Percentiles rank a stretch among this genome's conserved stretches.
Conservation (phyloP, 1,139 yeast genomes). For the Magnusiomyces tetraspermus region DNA sequence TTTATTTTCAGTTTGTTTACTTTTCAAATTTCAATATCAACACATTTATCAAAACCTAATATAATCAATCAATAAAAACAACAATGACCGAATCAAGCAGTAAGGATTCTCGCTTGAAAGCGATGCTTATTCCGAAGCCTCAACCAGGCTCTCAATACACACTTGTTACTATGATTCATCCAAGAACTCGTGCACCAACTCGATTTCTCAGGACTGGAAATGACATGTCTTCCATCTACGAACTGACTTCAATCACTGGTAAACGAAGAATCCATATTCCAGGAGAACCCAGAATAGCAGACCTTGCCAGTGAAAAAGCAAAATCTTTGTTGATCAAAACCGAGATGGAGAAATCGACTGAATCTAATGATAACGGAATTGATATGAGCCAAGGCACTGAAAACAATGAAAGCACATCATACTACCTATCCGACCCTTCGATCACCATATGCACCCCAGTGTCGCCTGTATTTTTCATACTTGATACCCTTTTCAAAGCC, state of each 20-base stretch:
- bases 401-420: slow-evolving; percentile 3
- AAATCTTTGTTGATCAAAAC: slow-evolving; percentile 3
- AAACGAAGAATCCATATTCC: not conserved
- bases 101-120: no score
- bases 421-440: slow-evolving; percentile 20
- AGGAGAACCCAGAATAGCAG: slow-evolving; percentile 6
- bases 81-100: not conserved
- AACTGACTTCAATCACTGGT: slow-evolving; percentile 9
- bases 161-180: slow-evolving; percentile 6
- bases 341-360: not conserved
- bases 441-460: slow-evolving; percentile 29
- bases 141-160: not conserved
- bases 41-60: no score
- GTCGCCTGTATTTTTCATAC: slow-evolving; percentile 26
- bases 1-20: no score
- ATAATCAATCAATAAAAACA: no score
- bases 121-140: not conserved
- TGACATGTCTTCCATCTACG: not conserved
- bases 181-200: slow-evolving; percentile 9
- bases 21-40: no score
- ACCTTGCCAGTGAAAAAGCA: slow-evolving; percentile 7
- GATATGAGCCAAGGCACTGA: not conserved
- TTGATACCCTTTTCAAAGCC: slow-evolving; percentile 22
- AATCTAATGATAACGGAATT: not conserved
- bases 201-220: slow-evolving; percentile 1